phyloP scores from a whole-genome alignment of 768 basidiomycete genomes.

The Tricholoma bakamatsutake region DNA sequence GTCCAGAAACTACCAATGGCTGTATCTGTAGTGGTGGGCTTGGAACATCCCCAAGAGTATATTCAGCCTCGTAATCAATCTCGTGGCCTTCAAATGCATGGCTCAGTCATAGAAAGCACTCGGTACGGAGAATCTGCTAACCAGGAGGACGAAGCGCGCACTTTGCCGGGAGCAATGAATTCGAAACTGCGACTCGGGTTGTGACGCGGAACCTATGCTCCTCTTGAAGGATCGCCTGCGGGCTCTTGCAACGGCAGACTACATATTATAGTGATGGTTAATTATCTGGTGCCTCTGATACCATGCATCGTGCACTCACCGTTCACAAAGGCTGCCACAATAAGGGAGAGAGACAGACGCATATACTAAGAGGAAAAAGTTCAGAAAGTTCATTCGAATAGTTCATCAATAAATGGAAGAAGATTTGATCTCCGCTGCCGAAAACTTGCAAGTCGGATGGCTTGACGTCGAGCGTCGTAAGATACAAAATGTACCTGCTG shows the following conservation, averaged over 20 bases:
- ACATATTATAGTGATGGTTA: neutral
- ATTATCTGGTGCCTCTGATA: neutral
- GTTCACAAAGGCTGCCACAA: neutral
- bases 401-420: no score
- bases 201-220: neutral
- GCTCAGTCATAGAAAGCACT: neutral
- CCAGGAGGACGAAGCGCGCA: neutral
- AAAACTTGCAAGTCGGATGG: no score
- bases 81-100: neutral
- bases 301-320: neutral
- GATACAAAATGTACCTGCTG: no score
- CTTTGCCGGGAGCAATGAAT: neutral
- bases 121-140: neutral
- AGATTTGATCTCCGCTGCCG: no score
- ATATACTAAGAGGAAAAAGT: no score
- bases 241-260: neutral
- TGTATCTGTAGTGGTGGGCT: conserved; percentile 46
- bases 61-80: neutral
- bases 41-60: conserved; percentile 4
- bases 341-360: neutral
- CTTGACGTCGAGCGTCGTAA: no score
- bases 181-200: neutral
- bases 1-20: conserved; percentile 57
- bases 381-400: no score
- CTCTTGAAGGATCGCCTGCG: neutral